These are phyloP conservation scores for Nepenthes mirabilis DNA, from an alignment of 148 eudicot species.

Conservation along the genomic window DNA sequence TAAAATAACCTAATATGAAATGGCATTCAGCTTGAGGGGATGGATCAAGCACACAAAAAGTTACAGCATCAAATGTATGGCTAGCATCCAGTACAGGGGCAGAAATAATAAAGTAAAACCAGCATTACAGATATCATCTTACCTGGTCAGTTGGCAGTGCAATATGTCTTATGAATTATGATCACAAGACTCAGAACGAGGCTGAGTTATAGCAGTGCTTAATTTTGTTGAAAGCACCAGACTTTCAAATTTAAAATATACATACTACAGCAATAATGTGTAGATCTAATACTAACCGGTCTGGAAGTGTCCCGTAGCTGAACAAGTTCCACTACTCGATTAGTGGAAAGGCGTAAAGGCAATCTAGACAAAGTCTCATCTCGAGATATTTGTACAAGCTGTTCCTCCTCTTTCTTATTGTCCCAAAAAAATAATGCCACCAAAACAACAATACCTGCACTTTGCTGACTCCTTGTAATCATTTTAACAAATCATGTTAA, in stretches of 20 bases:
- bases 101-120: too few species aligned
- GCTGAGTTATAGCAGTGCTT: not conserved
- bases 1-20: conserved; percentile 60
- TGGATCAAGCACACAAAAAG: not conserved
- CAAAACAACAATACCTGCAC: conserved; percentile 65
- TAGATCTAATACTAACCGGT: conserved; percentile 61
- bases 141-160: too few species aligned
- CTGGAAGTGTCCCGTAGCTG: conserved; percentile 82
- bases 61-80: not conserved
- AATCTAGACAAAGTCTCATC: conserved; percentile 86
- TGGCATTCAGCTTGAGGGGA: conserved; percentile 1
- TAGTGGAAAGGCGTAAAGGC: conserved; percentile 94
- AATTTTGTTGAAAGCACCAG: not conserved
- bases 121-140: too few species aligned
- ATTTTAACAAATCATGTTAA: conserved; percentile 17
- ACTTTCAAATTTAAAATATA: not conserved
- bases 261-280: not conserved
- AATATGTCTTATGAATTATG: too few species aligned
- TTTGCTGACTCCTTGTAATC: conserved; percentile 50
- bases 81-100: too few species aligned
- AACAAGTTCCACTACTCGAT: conserved; percentile 87
- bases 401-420: conserved; percentile 95
- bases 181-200: too few species aligned
- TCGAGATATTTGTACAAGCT: conserved; percentile 78
- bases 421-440: conserved; percentile 88